Base-by-base conservation (phyloP, 139 green algal species). In the Chlorella sp. region DNA sequence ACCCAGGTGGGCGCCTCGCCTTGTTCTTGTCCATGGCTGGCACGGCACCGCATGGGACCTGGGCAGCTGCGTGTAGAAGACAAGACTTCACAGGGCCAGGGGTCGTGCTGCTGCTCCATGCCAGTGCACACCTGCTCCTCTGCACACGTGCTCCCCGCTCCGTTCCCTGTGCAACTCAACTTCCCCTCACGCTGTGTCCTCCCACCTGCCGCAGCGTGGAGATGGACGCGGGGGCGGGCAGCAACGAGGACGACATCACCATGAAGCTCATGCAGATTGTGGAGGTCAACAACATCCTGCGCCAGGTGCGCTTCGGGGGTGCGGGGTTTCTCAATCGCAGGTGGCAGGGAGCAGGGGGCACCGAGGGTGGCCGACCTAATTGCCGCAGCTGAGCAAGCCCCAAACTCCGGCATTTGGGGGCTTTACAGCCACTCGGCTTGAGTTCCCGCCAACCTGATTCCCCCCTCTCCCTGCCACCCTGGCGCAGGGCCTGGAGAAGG, bases 241-340 rank as follows among this genome's bases (percentile, higher is more conserved):
- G 85, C 69, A 99, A 99, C 81, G 97, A 99, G 93, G 97, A 99
- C 86, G 97, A 99, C 92, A 96, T 99, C 85, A 98, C 96, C 30
- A 97, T 99, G 91, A 98, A 98, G 90, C 92, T 99, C 79, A 96
- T 97, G 91, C 90, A 95, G 68, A 96, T 98, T 86, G 96, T 99
- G 67, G 96, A 99, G 85, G 92, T 86, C 73, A 95, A 95, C 86
- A 94, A 91, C 84, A 88, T 90, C n/a, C 77, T 96, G 64, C 67
- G 91, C 19, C 73, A 83, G 77, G 77, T 82, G 76, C 8, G 76
- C 3, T n/a, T n/a, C n/a, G n/a, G n/a, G n/a, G n/a, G n/a, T n/a
- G n/a, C n/a, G n/a, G n/a, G n/a, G n/a, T n/a, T n/a, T n/a, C n/a
- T n/a, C n/a, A n/a, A n/a, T n/a, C n/a, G n/a, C n/a, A n/a, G n/a